phyloP scores from a whole-genome alignment of 345 rosid species.

The Hibiscus syriacus region DNA sequence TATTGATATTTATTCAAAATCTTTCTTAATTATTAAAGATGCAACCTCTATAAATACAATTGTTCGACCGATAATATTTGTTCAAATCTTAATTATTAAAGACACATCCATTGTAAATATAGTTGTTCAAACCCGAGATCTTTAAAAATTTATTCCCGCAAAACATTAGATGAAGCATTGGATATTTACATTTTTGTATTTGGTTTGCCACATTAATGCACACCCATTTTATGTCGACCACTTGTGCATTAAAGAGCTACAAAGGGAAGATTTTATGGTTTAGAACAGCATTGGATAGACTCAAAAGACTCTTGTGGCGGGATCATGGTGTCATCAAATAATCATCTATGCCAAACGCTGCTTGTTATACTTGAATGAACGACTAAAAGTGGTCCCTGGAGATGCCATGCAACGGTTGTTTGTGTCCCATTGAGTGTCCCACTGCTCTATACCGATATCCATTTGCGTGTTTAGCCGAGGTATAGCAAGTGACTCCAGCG shows the following conservation, averaged over 20 bases:
- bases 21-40: too few species aligned
- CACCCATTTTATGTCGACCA: not conserved
- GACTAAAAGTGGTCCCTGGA: conserved; percentile 68
- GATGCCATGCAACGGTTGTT: conserved; percentile 52
- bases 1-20: too few species aligned
- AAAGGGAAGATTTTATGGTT: not conserved
- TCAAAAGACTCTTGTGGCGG: conserved; percentile 31
- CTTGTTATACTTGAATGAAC: conserved; percentile 60
- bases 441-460: conserved; percentile 30
- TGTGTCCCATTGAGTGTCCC: too few species aligned
- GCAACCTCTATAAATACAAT: too few species aligned
- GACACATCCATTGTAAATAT: too few species aligned
- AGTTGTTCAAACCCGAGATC: too few species aligned
- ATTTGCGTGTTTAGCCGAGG: conserved; percentile 17
- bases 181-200: too few species aligned
- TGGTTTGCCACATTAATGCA: not conserved
- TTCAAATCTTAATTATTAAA: too few species aligned
- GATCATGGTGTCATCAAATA: conserved; percentile 4
- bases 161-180: not conserved
- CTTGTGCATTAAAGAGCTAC: not conserved
- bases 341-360: conserved; percentile 28
- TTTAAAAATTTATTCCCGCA: not conserved
- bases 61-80: too few species aligned
- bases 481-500: not conserved
- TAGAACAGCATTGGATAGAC: not conserved